Evolutionary conservation across 768 basidiomycete genomes (phyloP), one percentile per base, ranked within the genome.

Genomic region (Vararia minispora): DNA sequence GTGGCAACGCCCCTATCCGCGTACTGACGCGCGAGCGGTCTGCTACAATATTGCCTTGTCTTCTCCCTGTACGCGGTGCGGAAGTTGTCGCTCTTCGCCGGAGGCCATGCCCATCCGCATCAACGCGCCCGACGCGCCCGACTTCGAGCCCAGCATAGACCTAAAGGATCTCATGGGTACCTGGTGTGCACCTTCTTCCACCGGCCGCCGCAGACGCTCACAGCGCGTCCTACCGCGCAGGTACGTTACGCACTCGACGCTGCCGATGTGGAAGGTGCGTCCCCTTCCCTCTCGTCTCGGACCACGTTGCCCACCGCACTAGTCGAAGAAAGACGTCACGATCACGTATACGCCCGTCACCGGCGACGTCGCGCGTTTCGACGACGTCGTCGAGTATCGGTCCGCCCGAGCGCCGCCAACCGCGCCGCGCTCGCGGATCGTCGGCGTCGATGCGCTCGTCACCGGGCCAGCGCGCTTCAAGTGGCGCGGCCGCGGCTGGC

Each of bases 181-280:
- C 18, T 54, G 52, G 52, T 50, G 6, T 11, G 44, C 33, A 5
- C 18, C 31, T 35, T 6, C 13, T 11, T 6, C 28, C 13, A 6
- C 14, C 27, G 16, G 17, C n/a, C 28, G 18, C 17, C 6, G n/a
- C n/a, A n/a, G n/a, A n/a, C n/a, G 9, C 11, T 21, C 40, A 27
- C 24, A 9, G 20, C 12, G 21, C 26, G 14, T 10, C 16, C 10
- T 21, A 37, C 35, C 23, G 20, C 4, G 11, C 25, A 52, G 62
- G 62, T 49, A 59, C 31, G 62, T 65, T 9, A 55, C 53, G 2
- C 59, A 60, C 50, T 60, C 58, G 31, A 66, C 63, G 0, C 44
- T 66, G 22, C 62, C 64, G 3, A 57, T 66, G 42, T 66, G 65
- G 65, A 63, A 63, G 55, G 63, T 62, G 56, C 39, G 10, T 4